Conservation (phyloP, 1,139 yeast genomes). For the Nakaseomyces sp. region DNA sequence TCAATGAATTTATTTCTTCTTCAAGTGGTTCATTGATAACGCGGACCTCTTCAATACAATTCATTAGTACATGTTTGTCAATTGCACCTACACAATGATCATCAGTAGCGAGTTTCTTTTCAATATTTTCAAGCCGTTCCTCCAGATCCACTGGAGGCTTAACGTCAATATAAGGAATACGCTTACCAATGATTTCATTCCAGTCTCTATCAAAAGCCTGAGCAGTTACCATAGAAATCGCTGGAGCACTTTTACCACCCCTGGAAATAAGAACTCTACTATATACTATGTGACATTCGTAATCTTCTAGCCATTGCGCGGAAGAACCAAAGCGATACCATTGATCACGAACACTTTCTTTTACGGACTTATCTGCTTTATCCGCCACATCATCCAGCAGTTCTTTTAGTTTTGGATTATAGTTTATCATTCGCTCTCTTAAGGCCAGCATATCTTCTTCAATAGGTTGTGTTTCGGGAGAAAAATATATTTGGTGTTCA, state of each 20-base stretch:
- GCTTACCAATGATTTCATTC: conserved; percentile 16
- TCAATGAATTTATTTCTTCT: background rate
- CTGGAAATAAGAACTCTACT: conserved; percentile 11
- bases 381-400: too few relatives aligned
- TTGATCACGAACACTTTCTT: too few relatives aligned
- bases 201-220: conserved; percentile 20
- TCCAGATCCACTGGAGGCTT: conserved; percentile 9
- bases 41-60: background rate
- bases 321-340: conserved; percentile 21
- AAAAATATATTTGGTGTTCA: background rate
- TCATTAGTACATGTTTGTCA: background rate
- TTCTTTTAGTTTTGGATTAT: too few relatives aligned
- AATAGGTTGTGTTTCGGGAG: too few relatives aligned
- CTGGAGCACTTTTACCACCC: background rate
- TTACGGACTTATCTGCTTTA: too few relatives aligned
- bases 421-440: too few relatives aligned
- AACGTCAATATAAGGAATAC: conserved; percentile 15
- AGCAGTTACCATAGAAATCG: conserved; percentile 14
- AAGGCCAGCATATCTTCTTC: too few relatives aligned
- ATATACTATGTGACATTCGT: conserved; percentile 16
- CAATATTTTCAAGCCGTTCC: background rate
- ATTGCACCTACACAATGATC: background rate
- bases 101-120: background rate
- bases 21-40: background rate
- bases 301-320: conserved; percentile 17